Conservation (phyloP, 2,329 filamentous ascomycete genomes). For the Ciborinia camelliae region DNA sequence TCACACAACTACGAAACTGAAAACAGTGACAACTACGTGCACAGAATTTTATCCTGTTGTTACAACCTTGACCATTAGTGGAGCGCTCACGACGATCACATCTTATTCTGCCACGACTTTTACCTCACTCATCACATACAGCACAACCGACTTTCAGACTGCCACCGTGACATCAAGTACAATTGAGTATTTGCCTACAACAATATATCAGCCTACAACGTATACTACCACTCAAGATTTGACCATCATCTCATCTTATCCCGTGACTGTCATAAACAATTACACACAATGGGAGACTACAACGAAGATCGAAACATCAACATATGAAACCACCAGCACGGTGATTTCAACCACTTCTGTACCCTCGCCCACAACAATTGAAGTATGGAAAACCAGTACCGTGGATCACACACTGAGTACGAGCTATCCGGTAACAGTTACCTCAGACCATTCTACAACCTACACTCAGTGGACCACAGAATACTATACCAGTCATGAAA, state of each 20-base stretch:
- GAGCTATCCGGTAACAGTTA: slow-evolving; percentile 6
- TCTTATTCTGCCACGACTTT: slow-evolving; percentile 21
- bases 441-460: slow-evolving; percentile 6
- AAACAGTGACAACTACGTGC: slow-evolving; percentile 2
- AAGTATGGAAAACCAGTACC: no score
- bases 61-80: slow-evolving; percentile 12
- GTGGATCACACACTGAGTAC: slow-evolving; percentile 2
- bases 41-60: background rate
- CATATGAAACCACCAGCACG: slow-evolving; percentile 12
- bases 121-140: slow-evolving; percentile 6
- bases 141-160: slow-evolving; percentile 15
- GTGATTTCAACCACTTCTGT: slow-evolving; percentile 3
- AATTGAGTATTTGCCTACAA: slow-evolving; percentile 9
- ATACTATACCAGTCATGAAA: slow-evolving; percentile 2
- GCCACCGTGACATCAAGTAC: background rate
- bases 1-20: slow-evolving; percentile 7
- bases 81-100: slow-evolving; percentile 7
- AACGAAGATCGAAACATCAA: background rate
- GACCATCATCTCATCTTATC: slow-evolving; percentile 12
- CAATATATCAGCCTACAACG: slow-evolving; percentile 5
- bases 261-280: slow-evolving; percentile 19
- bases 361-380: background rate
- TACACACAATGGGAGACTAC: slow-evolving; percentile 10
- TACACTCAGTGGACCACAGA: slow-evolving; percentile 9
- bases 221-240: slow-evolving; percentile 4